Evolutionary conservation across 305 asterid genomes (phyloP).

Genomic region (Ilex paraguariensis): DNA sequence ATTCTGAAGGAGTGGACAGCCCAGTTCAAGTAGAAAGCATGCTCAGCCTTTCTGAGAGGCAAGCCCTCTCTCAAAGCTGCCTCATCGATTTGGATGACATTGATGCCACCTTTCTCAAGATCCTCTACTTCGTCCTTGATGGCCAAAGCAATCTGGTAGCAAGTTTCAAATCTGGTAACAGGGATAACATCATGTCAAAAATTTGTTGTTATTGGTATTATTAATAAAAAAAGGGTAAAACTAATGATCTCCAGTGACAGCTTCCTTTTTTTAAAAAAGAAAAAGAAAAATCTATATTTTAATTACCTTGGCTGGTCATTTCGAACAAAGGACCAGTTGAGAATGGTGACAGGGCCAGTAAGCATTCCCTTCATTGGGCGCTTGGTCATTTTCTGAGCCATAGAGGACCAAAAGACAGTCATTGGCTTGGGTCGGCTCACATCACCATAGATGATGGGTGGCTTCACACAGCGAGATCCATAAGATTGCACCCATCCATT

Average conservation of each 20-base stretch:
- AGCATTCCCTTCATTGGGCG: slow-evolving; percentile 7
- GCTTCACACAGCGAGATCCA: slow-evolving; percentile 8
- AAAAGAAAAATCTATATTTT: too few relatives aligned
- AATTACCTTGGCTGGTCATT: slow-evolving; percentile 6
- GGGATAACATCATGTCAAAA: not conserved
- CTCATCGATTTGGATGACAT: slow-evolving; percentile 44
- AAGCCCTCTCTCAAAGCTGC: slow-evolving; percentile 51
- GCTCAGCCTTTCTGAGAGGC: slow-evolving; percentile 52
- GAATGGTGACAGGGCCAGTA: slow-evolving; percentile 3
- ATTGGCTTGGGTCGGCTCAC: slow-evolving; percentile 7
- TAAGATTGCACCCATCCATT: slow-evolving; percentile 8
- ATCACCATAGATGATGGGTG: slow-evolving; percentile 10
- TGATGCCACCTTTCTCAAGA: slow-evolving; percentile 45
- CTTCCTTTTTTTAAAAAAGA: too few relatives aligned
- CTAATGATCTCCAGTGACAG: too few relatives aligned
- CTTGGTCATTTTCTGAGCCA: slow-evolving; percentile 4
- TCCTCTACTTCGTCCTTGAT: slow-evolving; percentile 52
- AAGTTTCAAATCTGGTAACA: slow-evolving; percentile 34
- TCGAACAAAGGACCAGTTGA: slow-evolving; percentile 5
- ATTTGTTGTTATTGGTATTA: too few relatives aligned
- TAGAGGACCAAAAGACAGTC: slow-evolving; percentile 6
- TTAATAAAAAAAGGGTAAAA: too few relatives aligned
- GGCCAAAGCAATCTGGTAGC: slow-evolving; percentile 53
- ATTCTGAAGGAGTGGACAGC: slow-evolving; percentile 53
- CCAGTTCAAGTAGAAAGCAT: slow-evolving; percentile 48